Conservation (phyloP, 768 basidiomycete genomes). For the Gloeophyllum trabeum region DNA sequence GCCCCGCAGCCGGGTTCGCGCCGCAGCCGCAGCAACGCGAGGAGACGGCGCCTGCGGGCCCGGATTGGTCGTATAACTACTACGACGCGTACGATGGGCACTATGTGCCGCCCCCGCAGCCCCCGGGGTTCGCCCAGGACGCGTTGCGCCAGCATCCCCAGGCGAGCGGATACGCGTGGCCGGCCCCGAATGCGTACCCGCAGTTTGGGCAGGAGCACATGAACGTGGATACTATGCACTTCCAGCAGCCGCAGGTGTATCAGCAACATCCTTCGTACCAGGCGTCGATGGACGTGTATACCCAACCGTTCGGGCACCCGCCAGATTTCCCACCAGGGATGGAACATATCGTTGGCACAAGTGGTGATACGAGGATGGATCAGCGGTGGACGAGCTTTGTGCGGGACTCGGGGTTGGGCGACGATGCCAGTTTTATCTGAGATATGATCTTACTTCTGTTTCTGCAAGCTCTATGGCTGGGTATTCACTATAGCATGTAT, state of each 20-base stretch:
- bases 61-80: not conserved
- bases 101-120: not conserved
- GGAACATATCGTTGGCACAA: conserved; percentile 53
- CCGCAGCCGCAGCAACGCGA: not conserved
- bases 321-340: conserved; percentile 22
- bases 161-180: not conserved
- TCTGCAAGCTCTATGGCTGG: no score
- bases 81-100: not conserved
- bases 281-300: not conserved
- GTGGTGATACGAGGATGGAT: conserved; percentile 38
- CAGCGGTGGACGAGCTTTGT: conserved; percentile 54
- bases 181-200: not conserved
- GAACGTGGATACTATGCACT: not conserved
- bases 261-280: not conserved
- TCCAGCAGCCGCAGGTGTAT: not conserved
- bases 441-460: no score
- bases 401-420: conserved; percentile 33
- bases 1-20: not conserved
- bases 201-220: not conserved
- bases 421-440: not conserved
- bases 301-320: not conserved
- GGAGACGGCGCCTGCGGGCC: no score
- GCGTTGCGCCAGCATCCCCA: not conserved
- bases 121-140: not conserved
- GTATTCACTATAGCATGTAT: no score